phyloP scores from a whole-genome alignment of 306 rosid species.

The Lithocarpus polystachyus region DNA sequence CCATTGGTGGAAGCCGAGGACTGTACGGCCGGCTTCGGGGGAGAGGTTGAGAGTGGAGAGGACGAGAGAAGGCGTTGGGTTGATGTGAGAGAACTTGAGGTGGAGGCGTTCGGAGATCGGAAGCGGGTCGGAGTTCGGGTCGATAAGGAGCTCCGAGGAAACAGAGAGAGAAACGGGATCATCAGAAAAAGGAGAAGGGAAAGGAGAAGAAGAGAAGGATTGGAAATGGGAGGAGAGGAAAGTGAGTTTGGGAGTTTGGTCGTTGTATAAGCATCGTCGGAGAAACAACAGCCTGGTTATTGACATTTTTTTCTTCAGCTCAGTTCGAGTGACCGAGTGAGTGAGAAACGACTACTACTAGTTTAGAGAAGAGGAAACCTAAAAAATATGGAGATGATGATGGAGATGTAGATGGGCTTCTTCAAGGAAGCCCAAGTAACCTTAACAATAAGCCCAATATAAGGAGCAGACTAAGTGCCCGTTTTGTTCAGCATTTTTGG shows the following conservation, averaged over 20 bases:
- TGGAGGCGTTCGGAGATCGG: constrained; percentile 57
- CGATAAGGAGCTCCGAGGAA: constrained; percentile 55
- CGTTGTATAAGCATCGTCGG: not conserved
- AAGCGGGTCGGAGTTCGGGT: constrained; percentile 41
- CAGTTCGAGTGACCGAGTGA: not conserved
- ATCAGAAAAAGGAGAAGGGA: not conserved
- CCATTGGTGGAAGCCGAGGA: constrained; percentile 60
- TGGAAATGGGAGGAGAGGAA: constrained; percentile 23
- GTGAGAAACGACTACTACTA: no score
- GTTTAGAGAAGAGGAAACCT: not conserved
- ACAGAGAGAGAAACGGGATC: constrained; percentile 50
- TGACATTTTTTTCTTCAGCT: constrained; percentile 21
- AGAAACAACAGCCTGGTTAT: constrained; percentile 48
- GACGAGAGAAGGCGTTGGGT: constrained; percentile 43
- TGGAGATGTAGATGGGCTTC: no score
- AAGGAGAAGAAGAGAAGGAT: constrained; percentile 22
- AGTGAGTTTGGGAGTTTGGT: constrained; percentile 10
- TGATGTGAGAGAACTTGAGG: constrained; percentile 64
- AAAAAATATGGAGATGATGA: not conserved
- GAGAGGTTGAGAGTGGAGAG: constrained; percentile 53
- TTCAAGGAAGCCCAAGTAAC: no score
- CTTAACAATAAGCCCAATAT: no score
- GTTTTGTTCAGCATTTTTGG: no score
- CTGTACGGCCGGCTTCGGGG: constrained; percentile 60
- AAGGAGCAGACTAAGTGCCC: no score